A percentile compares a stretch with the other conserved stretches of the same genome.
Conservation (phyloP, 805 yeast genomes). For the Zygosaccharomyces siamensis region DNA sequence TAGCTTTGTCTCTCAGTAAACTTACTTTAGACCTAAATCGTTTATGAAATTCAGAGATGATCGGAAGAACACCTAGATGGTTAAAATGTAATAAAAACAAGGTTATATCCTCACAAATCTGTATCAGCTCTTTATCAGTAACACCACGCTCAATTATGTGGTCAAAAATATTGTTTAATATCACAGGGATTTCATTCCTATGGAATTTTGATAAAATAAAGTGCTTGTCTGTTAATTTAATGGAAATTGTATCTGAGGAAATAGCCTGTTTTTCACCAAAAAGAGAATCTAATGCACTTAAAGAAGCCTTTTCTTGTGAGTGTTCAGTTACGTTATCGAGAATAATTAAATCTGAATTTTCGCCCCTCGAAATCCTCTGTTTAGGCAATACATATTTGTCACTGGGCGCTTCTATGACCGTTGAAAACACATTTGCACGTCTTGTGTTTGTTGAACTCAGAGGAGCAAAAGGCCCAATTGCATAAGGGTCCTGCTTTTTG, state of each 20-base stretch:
- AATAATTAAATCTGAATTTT: background rate
- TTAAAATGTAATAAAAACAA: conserved; percentile 22
- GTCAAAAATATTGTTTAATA: conserved; percentile 17
- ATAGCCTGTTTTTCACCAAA: conserved; percentile 9
- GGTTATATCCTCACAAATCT: conserved; percentile 14
- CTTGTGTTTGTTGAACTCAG: conserved; percentile 6
- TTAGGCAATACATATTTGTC: conserved; percentile 15
- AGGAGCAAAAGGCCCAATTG: background rate
- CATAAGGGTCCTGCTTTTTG: background rate
- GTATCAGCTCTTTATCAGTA: conserved; percentile 26
- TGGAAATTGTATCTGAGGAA: conserved; percentile 19
- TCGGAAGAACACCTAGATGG: conserved; percentile 15
- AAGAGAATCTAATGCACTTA: conserved; percentile 15
- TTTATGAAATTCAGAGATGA: conserved; percentile 25
- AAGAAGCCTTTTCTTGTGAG: background rate
- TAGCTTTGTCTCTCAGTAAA: conserved; percentile 20
- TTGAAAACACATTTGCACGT: conserved; percentile 21
- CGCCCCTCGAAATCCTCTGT: background rate
- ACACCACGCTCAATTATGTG: conserved; percentile 25
- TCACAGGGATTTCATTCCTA: conserved; percentile 3
- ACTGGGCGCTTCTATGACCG: conserved; percentile 28
- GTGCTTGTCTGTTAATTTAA: conserved; percentile 13
- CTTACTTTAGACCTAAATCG: conserved; percentile 27
- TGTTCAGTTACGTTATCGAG: background rate
- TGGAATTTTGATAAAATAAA: conserved; percentile 22